Percentiles rank a stretch among this genome's conserved stretches.
Evolutionary conservation across 148 eudicot genomes (phyloP).

Genomic region (Polygonum maritimum): DNA sequence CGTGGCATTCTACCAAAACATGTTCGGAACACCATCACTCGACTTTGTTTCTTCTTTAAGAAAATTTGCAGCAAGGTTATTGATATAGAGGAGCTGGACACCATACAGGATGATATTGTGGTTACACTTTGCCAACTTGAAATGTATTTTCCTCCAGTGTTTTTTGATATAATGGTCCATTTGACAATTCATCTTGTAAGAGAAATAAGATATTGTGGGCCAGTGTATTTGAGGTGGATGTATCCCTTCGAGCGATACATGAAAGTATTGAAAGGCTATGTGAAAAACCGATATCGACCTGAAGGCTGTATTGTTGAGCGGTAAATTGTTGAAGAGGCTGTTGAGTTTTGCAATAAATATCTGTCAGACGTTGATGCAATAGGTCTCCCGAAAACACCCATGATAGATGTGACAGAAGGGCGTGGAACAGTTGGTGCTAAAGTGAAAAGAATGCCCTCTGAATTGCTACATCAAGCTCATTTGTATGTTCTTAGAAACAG

Average conservation of each 20-base stretch:
- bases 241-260: no score
- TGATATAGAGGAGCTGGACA: no score
- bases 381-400: neutral
- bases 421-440: neutral
- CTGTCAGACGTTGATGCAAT: neutral
- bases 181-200: neutral
- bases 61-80: no score
- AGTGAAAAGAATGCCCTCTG: neutral
- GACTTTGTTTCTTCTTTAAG: no score
- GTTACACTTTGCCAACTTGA: no score
- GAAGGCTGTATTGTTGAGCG: neutral
- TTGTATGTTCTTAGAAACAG: neutral
- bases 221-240: no score
- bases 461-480: neutral
- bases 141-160: no score
- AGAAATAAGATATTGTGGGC: neutral
- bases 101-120: no score
- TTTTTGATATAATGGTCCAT: no score
- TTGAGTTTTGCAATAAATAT: neutral
- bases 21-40: no score
- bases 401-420: neutral
- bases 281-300: neutral
- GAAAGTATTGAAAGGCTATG: neutral
- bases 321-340: neutral
- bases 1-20: no score